A percentile compares a stretch with the other conserved stretches of the same genome.
phyloP scores from a whole-genome alignment of 768 basidiomycete genomes.

The Terana coerulea region DNA sequence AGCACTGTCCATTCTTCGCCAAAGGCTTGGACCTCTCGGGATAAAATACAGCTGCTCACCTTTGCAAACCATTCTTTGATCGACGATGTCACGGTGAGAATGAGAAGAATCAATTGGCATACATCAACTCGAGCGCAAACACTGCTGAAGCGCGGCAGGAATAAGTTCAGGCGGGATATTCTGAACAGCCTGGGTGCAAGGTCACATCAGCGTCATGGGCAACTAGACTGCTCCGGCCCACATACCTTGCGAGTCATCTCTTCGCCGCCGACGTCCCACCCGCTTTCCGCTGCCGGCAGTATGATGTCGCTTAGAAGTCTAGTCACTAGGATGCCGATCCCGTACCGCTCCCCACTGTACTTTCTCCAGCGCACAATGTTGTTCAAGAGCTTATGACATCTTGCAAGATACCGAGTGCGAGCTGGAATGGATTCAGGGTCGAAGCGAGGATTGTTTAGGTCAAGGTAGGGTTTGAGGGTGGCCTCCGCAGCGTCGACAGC shows the following conservation, averaged over 20 bases:
- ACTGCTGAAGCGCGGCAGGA: background rate
- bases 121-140: background rate
- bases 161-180: conserved; percentile 1
- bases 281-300: conserved; percentile 61
- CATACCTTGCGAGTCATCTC: conserved; percentile 57
- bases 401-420: conserved; percentile 62
- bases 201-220: background rate
- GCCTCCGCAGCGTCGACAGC: conserved; percentile 50
- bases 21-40: background rate
- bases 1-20: conserved; percentile 6
- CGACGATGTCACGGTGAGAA: too few relatives aligned
- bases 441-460: conserved; percentile 46
- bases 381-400: conserved; percentile 65
- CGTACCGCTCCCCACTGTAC: conserved; percentile 58
- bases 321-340: conserved; percentile 49
- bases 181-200: background rate
- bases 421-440: conserved; percentile 75
- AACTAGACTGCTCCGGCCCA: too few relatives aligned
- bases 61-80: background rate
- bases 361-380: conserved; percentile 79
- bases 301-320: conserved; percentile 58
- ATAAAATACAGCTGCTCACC: too few relatives aligned
- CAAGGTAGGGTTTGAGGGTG: conserved; percentile 47
- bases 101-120: background rate
- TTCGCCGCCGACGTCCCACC: conserved; percentile 88